A percentile compares a stretch with the other conserved stretches of the same genome.
phyloP scores from a whole-genome alignment of 2,329 filamentous ascomycete species.

The Diaporthe nobilis region DNA sequence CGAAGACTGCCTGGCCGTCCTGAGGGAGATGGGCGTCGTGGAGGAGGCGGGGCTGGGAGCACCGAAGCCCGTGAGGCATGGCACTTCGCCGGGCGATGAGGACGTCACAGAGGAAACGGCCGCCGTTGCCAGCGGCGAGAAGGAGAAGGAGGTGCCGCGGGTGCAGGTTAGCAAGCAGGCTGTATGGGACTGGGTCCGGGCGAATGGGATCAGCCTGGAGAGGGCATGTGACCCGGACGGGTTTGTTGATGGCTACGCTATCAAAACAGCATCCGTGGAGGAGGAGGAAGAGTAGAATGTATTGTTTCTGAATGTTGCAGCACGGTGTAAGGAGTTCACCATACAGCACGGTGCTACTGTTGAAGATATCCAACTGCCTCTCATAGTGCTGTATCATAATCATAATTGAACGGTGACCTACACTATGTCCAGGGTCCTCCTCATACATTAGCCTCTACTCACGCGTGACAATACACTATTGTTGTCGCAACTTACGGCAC shows the following conservation, averaged over 20 bases:
- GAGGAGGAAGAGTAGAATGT: conserved; percentile 50
- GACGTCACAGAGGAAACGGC: conserved; percentile 42
- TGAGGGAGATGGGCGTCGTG: conserved; percentile 85
- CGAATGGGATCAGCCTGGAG: conserved; percentile 73
- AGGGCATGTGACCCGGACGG: conserved; percentile 80
- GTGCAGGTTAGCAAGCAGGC: conserved; percentile 68
- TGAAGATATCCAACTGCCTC: neutral
- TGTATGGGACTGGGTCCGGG: conserved; percentile 76
- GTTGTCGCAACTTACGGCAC: neutral
- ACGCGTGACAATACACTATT: neutral
- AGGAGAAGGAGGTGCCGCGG: conserved; percentile 51
- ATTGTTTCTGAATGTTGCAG: neutral
- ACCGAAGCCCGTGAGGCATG: conserved; percentile 49
- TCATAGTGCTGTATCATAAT: neutral
- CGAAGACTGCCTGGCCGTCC: conserved; percentile 84
- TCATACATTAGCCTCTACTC: neutral
- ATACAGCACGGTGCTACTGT: neutral
- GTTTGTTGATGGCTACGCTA: conserved; percentile 78
- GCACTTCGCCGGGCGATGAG: conserved; percentile 35
- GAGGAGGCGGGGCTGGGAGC: conserved; percentile 68
- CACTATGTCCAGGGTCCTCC: neutral
- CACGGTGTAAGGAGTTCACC: neutral
- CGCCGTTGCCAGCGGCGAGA: conserved; percentile 45
- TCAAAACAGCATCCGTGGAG: conserved; percentile 55
- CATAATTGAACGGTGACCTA: neutral